These are phyloP conservation scores for Leishmania braziliensis DNA, from an alignment of 208 protist genomes.

Conservation along the genomic window DNA sequence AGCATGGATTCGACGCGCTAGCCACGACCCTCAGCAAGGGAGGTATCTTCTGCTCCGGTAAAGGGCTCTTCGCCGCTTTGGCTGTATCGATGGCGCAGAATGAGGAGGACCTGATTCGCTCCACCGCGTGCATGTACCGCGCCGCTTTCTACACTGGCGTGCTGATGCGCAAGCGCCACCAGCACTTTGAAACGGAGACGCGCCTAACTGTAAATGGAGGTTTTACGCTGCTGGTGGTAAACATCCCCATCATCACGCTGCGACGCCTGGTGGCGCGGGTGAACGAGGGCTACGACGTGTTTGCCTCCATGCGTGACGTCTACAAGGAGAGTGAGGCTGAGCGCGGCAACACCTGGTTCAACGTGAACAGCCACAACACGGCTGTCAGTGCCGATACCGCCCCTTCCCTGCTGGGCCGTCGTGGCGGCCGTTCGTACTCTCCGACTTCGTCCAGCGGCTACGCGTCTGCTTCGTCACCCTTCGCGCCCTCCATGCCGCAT, in stretches of 20 bases:
- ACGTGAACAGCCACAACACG: neutral
- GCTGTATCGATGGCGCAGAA: constrained; percentile 70
- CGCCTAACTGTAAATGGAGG: constrained; percentile 28
- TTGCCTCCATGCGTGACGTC: constrained; percentile 11
- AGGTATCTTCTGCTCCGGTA: constrained; percentile 63
- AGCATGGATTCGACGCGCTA: constrained; percentile 48
- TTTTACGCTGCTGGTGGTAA: constrained; percentile 72
- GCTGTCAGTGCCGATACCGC: neutral
- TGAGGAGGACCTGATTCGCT: constrained; percentile 39
- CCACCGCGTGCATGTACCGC: constrained; percentile 58
- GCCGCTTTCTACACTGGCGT: constrained; percentile 73
- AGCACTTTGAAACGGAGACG: constrained; percentile 35
- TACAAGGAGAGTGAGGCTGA: neutral
- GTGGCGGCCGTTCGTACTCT: neutral
- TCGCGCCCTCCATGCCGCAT: neutral
- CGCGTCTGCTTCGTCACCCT: neutral
- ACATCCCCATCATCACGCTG: constrained; percentile 68
- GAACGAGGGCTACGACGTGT: constrained; percentile 47
- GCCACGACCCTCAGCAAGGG: constrained; percentile 37
- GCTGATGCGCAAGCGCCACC: constrained; percentile 41
- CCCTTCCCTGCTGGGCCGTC: neutral
- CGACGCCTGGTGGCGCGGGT: constrained; percentile 57
- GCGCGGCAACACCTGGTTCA: neutral
- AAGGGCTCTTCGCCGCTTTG: constrained; percentile 69
- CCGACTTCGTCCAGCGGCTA: constrained; percentile 2